Evolutionary conservation across 305 asterid species (phyloP), one percentile per base, ranked within the genome.

Genomic region (Ilex paraguariensis): DNA sequence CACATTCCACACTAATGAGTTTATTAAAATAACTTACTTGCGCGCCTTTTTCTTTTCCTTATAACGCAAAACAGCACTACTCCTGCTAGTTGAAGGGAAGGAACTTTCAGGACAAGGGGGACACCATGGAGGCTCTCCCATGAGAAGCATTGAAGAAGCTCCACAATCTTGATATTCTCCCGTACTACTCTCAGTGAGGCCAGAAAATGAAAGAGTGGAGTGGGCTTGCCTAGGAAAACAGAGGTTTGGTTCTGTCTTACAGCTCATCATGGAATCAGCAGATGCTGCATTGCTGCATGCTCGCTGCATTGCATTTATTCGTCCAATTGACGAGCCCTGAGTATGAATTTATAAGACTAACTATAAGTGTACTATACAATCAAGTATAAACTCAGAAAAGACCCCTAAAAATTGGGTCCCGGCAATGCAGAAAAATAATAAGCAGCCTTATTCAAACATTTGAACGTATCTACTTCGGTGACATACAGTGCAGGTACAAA

Each of bases 31-130:
- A 60, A 31, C 90, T 82, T 76, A 91, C 98, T 69, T 75, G 77
- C 95, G 94, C 3, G 81, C 67, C 86, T 91, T 91, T 78, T 74
- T 86, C 72, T 91, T 91, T 84, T 88, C 98, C 78, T 65, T 86
- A 21, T 91, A 91, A 36, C 96, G 91, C 75, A 81, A 61, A 45
- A 91, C 94, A 63, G 91, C 98, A 78, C 74, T 68, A 59, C 82
- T 84, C 73, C 95, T 73, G 63, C 70, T 73, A 54, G 84, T 82
- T 32, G 91, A 75, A 53, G 85, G 81, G 31, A 75, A 62, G 64
- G 71, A 78, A 71, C 46, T 72, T 48, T 82, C 93, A 48, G 82
- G 73, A 75, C 68, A 36, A 4, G 42, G 42, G 42, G 42, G 42
- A 36, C 42, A 36, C 42, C 42, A 70, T 11, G 87, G 84, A 32